These are phyloP conservation scores for Lachancea waltii DNA, from an alignment of 805 yeast species.

Conservation along the genomic window DNA sequence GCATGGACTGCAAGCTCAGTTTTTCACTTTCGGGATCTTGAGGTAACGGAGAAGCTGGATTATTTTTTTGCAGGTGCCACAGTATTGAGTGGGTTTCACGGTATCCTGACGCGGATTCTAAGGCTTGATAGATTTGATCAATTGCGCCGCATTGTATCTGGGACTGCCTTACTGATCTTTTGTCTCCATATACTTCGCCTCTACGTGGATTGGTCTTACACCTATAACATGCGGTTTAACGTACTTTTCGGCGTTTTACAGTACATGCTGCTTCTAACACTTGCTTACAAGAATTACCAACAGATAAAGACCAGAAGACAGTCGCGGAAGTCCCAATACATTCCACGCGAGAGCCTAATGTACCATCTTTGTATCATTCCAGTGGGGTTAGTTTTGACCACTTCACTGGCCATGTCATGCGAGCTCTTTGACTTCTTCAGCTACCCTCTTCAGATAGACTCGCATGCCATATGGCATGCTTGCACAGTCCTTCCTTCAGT, in stretches of 20 bases:
- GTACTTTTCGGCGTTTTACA: slow-evolving; percentile 72
- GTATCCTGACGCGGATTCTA: slow-evolving; percentile 54
- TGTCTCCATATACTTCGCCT: slow-evolving; percentile 60
- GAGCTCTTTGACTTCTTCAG: slow-evolving; percentile 90
- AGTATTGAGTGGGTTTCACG: slow-evolving; percentile 72
- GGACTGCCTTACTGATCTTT: slow-evolving; percentile 45
- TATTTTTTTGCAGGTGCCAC: slow-evolving; percentile 91
- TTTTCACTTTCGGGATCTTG: slow-evolving; percentile 81
- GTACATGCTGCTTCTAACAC: slow-evolving; percentile 38
- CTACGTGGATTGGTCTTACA: slow-evolving; percentile 73
- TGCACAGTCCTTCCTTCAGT: slow-evolving; percentile 78
- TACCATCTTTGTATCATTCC: slow-evolving; percentile 40
- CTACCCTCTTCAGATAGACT: slow-evolving; percentile 63
- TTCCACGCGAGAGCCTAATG: slow-evolving; percentile 8
- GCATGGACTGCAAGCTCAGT: slow-evolving; percentile 87
- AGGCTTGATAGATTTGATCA: slow-evolving; percentile 43
- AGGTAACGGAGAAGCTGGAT: slow-evolving; percentile 77
- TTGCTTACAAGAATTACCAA: slow-evolving; percentile 31
- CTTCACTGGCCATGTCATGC: slow-evolving; percentile 73
- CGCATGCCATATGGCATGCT: slow-evolving; percentile 92
- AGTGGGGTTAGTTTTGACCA: slow-evolving; percentile 42
- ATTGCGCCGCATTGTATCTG: slow-evolving; percentile 34
- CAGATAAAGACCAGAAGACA: slow-evolving; percentile 11
- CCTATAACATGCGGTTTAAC: slow-evolving; percentile 91
- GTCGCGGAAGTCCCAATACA: slow-evolving; percentile 4